Percentiles rank a stretch among this genome's conserved stretches.
Evolutionary conservation across 2,329 filamentous ascomycete genomes (phyloP).

Genomic region (Ilyonectria robusta): DNA sequence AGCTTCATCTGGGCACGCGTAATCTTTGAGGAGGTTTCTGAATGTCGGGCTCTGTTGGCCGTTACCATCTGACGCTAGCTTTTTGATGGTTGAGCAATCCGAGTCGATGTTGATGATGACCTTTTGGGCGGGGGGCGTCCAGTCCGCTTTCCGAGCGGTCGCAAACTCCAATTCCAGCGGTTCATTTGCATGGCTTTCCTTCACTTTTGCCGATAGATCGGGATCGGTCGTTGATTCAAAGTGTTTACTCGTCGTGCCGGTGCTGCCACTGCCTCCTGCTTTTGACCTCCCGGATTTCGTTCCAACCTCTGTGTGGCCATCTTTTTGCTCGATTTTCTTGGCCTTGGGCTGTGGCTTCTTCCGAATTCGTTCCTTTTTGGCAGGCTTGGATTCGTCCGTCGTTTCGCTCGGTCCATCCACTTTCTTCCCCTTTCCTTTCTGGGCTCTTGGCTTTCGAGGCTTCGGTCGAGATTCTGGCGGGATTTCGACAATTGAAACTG

Average conservation of each 20-base stretch:
- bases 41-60: slow-evolving; percentile 54
- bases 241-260: slow-evolving; percentile 52
- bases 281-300: slow-evolving; percentile 35
- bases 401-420: slow-evolving; percentile 22
- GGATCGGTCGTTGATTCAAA: slow-evolving; percentile 44
- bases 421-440: slow-evolving; percentile 34
- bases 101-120: slow-evolving; percentile 47
- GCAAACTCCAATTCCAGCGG: slow-evolving; percentile 63
- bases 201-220: slow-evolving; percentile 25
- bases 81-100: slow-evolving; percentile 48
- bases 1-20: slow-evolving; percentile 52
- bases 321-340: slow-evolving; percentile 1
- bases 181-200: slow-evolving; percentile 48
- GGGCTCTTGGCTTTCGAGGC: slow-evolving; percentile 36
- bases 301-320: slow-evolving; percentile 33
- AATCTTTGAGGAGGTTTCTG: slow-evolving; percentile 59
- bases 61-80: slow-evolving; percentile 13
- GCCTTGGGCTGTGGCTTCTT: slow-evolving; percentile 53
- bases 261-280: slow-evolving; percentile 36
- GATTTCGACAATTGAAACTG: slow-evolving; percentile 43
- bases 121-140: slow-evolving; percentile 75
- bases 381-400: slow-evolving; percentile 14
- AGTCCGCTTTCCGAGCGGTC: slow-evolving; percentile 69
- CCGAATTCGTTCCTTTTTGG: slow-evolving; percentile 52
- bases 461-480: slow-evolving; percentile 35